phyloP scores from a whole-genome alignment of 2,329 filamentous ascomycete genomes.

The Neodidymelliopsis sp. region DNA sequence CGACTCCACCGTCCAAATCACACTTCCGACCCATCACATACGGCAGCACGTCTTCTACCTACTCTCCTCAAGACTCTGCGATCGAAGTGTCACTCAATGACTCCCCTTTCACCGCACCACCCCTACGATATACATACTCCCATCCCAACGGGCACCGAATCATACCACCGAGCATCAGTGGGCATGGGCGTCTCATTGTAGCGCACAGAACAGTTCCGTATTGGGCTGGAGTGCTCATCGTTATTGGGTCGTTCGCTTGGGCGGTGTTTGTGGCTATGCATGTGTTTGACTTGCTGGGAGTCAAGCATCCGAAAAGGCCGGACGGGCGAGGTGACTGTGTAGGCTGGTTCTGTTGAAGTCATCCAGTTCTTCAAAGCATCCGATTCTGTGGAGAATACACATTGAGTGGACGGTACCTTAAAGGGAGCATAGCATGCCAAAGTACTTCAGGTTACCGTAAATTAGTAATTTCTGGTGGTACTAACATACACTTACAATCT shows the following conservation, averaged over 20 bases:
- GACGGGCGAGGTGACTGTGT: constrained; percentile 4
- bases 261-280: constrained; percentile 30
- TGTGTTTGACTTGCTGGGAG: constrained; percentile 23
- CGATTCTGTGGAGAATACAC: background rate
- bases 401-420: no score
- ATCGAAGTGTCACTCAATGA: constrained; percentile 18
- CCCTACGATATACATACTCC: constrained; percentile 19
- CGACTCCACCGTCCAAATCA: background rate
- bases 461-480: no score
- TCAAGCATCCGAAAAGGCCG: constrained; percentile 10
- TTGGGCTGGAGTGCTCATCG: constrained; percentile 22
- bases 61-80: constrained; percentile 20
- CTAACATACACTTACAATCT: no score
- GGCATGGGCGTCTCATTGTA: constrained; percentile 30
- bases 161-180: constrained; percentile 31
- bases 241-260: constrained; percentile 28
- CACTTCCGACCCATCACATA: constrained; percentile 21
- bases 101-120: constrained; percentile 9
- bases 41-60: constrained; percentile 14
- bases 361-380: no score
- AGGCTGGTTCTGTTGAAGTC: constrained; percentile 16
- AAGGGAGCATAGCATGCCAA: no score
- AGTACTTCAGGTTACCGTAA: no score
- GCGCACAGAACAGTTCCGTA: constrained; percentile 32
- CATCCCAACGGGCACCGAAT: constrained; percentile 30